Percentiles rank a stretch among this genome's conserved stretches.
Evolutionary conservation across 306 rosid species (phyloP).

Genomic region (Cucumis melo): DNA sequence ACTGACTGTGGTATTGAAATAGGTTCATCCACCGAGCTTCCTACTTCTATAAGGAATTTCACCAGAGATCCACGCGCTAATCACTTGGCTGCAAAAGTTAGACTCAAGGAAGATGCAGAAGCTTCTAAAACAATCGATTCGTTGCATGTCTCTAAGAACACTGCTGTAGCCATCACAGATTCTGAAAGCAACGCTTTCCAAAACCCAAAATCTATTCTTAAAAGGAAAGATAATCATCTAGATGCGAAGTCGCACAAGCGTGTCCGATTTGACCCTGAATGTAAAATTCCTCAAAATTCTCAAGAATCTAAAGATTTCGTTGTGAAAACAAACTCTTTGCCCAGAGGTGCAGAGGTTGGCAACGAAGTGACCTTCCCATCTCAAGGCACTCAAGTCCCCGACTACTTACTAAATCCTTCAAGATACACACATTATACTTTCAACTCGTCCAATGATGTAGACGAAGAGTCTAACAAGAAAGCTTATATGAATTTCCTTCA

Average conservation of each 20-base stretch:
- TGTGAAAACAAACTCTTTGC: constrained; percentile 13
- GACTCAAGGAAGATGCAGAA: constrained; percentile 56
- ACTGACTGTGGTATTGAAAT: constrained; percentile 55
- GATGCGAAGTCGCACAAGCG: constrained; percentile 51
- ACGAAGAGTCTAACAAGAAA: constrained; percentile 64
- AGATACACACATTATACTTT: constrained; percentile 63
- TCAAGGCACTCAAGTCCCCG: constrained; percentile 51
- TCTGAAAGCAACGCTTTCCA: constrained; percentile 10
- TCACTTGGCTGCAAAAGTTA: constrained; percentile 62
- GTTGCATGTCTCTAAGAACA: constrained; percentile 39
- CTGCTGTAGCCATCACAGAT: constrained; percentile 7
- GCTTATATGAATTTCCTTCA: constrained; percentile 60
- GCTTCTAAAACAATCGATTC: constrained; percentile 37
- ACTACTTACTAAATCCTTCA: constrained; percentile 58
- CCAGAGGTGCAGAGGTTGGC: constrained; percentile 14
- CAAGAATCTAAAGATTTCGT: constrained; percentile 18
- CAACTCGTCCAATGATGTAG: constrained; percentile 41
- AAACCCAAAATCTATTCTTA: constrained; percentile 73
- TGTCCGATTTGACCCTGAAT: constrained; percentile 64
- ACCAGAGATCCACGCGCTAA: constrained; percentile 75
- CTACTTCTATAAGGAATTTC: constrained; percentile 27
- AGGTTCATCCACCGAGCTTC: constrained; percentile 36
- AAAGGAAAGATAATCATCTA: constrained; percentile 41
- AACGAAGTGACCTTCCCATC: constrained; percentile 12
- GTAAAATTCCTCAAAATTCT: constrained; percentile 23